These are phyloP conservation scores for Tricholoma matsutake DNA, from an alignment of 768 basidiomycete genomes.

Conservation along the genomic window DNA sequence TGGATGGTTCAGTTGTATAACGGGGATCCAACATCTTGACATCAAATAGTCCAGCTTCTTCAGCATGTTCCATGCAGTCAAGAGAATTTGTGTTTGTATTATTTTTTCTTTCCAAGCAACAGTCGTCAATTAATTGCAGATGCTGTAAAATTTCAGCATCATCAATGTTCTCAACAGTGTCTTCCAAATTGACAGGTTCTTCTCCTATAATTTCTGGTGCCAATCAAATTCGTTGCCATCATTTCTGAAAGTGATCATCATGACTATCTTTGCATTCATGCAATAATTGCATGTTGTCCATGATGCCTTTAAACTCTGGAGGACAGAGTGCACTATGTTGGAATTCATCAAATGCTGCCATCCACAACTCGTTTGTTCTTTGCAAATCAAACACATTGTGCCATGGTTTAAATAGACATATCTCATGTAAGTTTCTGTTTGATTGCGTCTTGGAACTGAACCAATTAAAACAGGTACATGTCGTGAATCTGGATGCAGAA, in stretches of 20 bases:
- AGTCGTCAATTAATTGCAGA: background rate
- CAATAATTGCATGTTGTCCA: too few relatives aligned
- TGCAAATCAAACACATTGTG: too few relatives aligned
- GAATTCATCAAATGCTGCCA: background rate
- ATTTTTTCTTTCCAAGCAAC: background rate
- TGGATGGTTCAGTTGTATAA: background rate
- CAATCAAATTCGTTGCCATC: constrained; percentile 28
- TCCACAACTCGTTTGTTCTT: background rate
- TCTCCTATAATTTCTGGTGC: too few relatives aligned
- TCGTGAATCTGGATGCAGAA: constrained; percentile 1
- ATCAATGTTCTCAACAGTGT: background rate
- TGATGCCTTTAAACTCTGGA: background rate
- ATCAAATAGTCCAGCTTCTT: too few relatives aligned
- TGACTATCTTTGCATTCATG: too few relatives aligned
- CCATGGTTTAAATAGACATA: too few relatives aligned
- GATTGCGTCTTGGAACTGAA: constrained; percentile 31
- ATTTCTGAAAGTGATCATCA: background rate
- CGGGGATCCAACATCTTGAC: background rate
- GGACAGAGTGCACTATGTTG: background rate
- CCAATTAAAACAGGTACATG: too few relatives aligned
- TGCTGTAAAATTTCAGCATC: background rate
- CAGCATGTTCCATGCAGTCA: too few relatives aligned
- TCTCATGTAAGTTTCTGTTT: background rate
- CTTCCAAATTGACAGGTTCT: constrained; percentile 1
- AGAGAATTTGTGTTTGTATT: too few relatives aligned